Percentiles rank a stretch among this genome's conserved stretches.
Conservation (phyloP, 2,329 filamentous ascomycete genomes). For the Triangularia setosa region DNA sequence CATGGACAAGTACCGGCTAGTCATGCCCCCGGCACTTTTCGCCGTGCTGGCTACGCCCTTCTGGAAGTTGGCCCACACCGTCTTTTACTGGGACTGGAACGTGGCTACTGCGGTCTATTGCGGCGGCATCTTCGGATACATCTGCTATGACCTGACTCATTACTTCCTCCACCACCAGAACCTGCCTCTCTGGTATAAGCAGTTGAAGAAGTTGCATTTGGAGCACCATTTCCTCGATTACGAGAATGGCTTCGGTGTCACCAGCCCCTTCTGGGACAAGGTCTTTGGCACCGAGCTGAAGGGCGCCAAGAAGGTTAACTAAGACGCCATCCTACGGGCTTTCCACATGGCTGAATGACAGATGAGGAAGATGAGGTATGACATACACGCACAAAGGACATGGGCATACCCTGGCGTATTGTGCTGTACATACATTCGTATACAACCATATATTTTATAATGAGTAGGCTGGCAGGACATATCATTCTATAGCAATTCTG, state of each 20-base stretch:
- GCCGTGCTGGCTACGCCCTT: conserved; percentile 79
- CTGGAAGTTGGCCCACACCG: conserved; percentile 79
- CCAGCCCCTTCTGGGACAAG: conserved; percentile 90
- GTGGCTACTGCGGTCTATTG: conserved; percentile 74
- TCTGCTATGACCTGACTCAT: conserved; percentile 95
- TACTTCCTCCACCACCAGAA: conserved; percentile 98
- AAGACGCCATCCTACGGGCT: not conserved
- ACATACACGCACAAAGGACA: conserved; percentile 27
- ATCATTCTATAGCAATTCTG: conserved; percentile 9
- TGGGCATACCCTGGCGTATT: conserved; percentile 35
- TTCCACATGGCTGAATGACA: not conserved
- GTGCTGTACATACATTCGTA: conserved; percentile 9
- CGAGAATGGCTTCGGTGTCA: conserved; percentile 95
- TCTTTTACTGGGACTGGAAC: conserved; percentile 85
- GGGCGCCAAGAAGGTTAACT: conserved; percentile 25
- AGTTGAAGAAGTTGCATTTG: conserved; percentile 95
- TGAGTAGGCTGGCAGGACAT: conserved; percentile 9
- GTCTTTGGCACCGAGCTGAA: conserved; percentile 84
- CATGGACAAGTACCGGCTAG: conserved; percentile 97
- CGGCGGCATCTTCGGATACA: conserved; percentile 91
- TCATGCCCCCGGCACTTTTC: conserved; percentile 94
- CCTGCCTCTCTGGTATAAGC: conserved; percentile 83
- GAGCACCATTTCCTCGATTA: conserved; percentile 98
- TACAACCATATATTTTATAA: conserved; percentile 18
- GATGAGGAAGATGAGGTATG: not conserved